Evolutionary conservation across 371 early-diverging fungal genomes (phyloP), one percentile per base, ranked within the genome.

Genomic region (Mucor mucedo): DNA sequence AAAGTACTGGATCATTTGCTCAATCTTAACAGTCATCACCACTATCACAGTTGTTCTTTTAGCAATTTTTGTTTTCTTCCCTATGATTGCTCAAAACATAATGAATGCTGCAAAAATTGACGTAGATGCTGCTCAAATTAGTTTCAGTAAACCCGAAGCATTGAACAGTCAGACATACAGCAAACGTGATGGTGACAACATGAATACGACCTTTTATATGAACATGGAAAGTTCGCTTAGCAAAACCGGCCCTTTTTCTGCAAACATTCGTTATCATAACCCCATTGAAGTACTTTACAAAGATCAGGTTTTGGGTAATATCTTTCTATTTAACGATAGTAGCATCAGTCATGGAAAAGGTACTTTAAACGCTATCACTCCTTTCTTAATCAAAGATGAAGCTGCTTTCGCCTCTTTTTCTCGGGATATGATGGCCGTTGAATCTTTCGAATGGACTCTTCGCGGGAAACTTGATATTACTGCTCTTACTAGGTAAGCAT

Each of bases 181-280:
- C 4, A 77, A 77, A 32, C 76, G 78, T 16, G 75, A 72, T 55
- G 71, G 57, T 9, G 63, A 62, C 50, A 64, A 71, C 41, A 42
- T 60, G 50, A 79, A 84, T 63, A 62, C 68, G 21, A 66, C 80
- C 38, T 73, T 86, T 49, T 63, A 62, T 55, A 80, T 86, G 83
- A 62, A 69, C 16, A 82, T 88, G 83, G 62, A 75, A 40, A 82
- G 82, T 50, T 27, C 56, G 0, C 66, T 88, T 38, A 69, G 67
- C 38, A 74, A 88, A 58, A 88, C 88, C n/a, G 88, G 88, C 60
- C 85, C 88, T 9, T 84, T 84, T 65, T 39, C 75, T 28, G 88
- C 88, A 4, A 75, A 69, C 5, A 69, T 81, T 56, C 69, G 67
- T 16, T 81, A 78, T 63, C 71, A 75, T 16, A 78, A 81, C 38